A percentile compares a stretch with the other conserved stretches of the same genome.
Conservation (phyloP, 164 flowering plant genomes). For the Magnolia officinalis region DNA sequence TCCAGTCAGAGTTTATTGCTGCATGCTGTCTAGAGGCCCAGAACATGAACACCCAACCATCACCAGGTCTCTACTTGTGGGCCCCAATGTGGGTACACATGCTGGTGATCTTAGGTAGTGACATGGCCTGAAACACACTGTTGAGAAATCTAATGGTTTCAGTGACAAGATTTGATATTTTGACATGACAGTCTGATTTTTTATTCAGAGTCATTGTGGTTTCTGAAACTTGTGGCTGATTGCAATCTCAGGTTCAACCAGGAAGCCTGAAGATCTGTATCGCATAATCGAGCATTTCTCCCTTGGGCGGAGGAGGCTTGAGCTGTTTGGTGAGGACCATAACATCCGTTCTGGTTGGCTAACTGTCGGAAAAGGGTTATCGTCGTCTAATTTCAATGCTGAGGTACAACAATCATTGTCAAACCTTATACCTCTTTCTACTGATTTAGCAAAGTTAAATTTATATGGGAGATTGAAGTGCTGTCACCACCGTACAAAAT, state of each 20-base stretch:
- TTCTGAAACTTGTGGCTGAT: background rate
- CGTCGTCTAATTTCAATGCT: constrained; percentile 80
- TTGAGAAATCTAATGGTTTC: no score
- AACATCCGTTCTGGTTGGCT: constrained; percentile 97
- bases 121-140: background rate
- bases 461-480: no score
- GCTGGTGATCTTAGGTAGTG: background rate
- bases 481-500: no score
- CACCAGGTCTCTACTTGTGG: no score
- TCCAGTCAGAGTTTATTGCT: no score
- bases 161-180: background rate
- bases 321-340: constrained; percentile 98
- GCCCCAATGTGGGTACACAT: no score
- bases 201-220: background rate
- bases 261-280: constrained; percentile 94
- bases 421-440: no score
- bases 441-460: no score
- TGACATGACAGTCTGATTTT: background rate
- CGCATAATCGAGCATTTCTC: constrained; percentile 94
- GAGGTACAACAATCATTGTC: constrained; percentile 46
- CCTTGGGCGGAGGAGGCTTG: constrained; percentile 92
- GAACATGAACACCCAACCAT: no score
- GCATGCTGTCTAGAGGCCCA: no score
- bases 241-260: constrained; percentile 71
- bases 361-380: constrained; percentile 85